Evolutionary conservation across 805 yeast species (phyloP), one percentile per base, ranked within the genome.

Genomic region (Candida chauliodis): DNA sequence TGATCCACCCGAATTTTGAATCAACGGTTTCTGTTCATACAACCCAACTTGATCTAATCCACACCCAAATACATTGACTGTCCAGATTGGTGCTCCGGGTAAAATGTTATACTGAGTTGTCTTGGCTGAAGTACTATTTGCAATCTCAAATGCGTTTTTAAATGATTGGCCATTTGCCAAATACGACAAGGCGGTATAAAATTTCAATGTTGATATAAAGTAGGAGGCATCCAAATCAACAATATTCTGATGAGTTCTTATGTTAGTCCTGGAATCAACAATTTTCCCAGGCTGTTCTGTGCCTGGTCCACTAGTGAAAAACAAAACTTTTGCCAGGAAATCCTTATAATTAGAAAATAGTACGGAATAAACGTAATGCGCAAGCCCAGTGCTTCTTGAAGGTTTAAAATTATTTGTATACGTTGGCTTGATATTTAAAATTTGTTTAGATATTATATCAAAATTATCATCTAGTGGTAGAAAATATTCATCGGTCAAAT

Each of bases 1-100:
- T 5, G 40, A 40, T 0, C 75, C 75, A 42, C 60, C 57, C 4
- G 73, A 57, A 9, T 47, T 50, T 39, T 44, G 50, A 3, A 56
- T 51, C 39, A 69, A 44, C 1, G 55, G 35, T 37, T 56, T 62
- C 73, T 69, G 66, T 41, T 70, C 75, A 42, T 63, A 66, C 8
- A 66, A 34, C 1, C 75, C 75, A 1, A 58, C 61, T 44, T 70
- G 74, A 38, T 69, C 73, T 13, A 59, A 47, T 1, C 69, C 61
- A 1, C 66, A 71, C 1, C 60, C 43, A 42, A 57, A 67, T 4
- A 69, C 36, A 37, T 66, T 60, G 19, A 57, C 42, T 2, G 56
- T 36, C 60, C 63, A 61, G 22, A 44, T 43, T 2, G 66, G 55
- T n/a, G 39, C 8, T 10, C 38, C 43, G 8, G 40, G 42, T 11